Conservation (phyloP, 1,139 yeast species). For the Candida pseudoviswanathii region DNA sequence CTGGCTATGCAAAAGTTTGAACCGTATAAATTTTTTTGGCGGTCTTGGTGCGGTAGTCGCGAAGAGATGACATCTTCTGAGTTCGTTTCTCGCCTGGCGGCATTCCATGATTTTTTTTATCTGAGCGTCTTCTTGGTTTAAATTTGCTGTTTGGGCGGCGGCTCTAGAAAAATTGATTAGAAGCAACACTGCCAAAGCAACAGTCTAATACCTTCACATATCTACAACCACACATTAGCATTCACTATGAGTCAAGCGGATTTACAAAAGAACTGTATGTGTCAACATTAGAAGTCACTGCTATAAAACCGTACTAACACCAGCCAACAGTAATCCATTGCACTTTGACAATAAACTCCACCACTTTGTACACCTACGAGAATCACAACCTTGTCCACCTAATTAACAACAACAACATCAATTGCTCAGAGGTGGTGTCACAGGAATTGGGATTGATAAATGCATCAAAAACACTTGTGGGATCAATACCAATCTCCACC, state of each 20-base stretch:
- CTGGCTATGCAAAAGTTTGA: background rate
- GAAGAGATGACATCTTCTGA: slow-evolving; percentile 5
- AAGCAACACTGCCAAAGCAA: no score
- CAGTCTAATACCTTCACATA: no score
- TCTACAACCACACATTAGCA: background rate
- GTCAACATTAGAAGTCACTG: background rate
- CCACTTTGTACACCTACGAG: slow-evolving; percentile 59
- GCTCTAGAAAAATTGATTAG: no score
- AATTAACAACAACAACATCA: slow-evolving; percentile 38
- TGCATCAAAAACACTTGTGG: slow-evolving; percentile 47
- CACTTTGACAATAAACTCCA: slow-evolving; percentile 54
- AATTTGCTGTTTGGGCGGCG: background rate
- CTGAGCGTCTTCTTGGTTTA: background rate
- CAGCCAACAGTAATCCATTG: slow-evolving; percentile 38
- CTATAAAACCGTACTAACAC: background rate
- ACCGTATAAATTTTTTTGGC: background rate
- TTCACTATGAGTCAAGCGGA: slow-evolving; percentile 24
- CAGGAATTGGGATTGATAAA: slow-evolving; percentile 57
- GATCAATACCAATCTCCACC: slow-evolving; percentile 41
- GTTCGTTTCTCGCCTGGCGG: background rate
- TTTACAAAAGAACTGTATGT: slow-evolving; percentile 37
- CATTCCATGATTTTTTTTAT: background rate
- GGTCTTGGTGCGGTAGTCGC: background rate
- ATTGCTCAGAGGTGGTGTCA: slow-evolving; percentile 56
- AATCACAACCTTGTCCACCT: slow-evolving; percentile 25